Evolutionary conservation across 1,139 yeast species (phyloP).

Genomic region (Tardiomyces blankii): DNA sequence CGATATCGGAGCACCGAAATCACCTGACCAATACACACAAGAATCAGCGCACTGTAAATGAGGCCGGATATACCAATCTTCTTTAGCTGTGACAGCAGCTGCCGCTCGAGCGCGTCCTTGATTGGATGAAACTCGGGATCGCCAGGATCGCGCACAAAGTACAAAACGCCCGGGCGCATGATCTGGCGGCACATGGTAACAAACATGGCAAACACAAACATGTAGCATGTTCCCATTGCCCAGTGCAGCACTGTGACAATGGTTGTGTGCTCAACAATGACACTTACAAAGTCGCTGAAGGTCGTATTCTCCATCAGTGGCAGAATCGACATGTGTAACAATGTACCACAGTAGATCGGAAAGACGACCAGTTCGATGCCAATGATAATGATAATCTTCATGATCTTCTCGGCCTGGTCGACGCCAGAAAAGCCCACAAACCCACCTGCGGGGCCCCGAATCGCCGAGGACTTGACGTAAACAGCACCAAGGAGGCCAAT

Average conservation of each 20-base stretch:
- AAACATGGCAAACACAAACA: constrained; percentile 78
- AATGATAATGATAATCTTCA: constrained; percentile 67
- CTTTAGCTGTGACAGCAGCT: constrained; percentile 59
- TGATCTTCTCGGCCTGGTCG: constrained; percentile 36
- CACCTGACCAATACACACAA: constrained; percentile 64
- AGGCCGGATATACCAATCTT: constrained; percentile 66
- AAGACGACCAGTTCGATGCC: constrained; percentile 71
- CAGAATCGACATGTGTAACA: constrained; percentile 53
- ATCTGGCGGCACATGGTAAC: constrained; percentile 76
- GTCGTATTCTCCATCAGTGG: constrained; percentile 22
- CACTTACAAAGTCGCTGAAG: neutral
- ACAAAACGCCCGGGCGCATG: constrained; percentile 80
- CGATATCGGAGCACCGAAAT: constrained; percentile 41
- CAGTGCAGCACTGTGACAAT: constrained; percentile 37
- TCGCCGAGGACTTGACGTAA: constrained; percentile 10
- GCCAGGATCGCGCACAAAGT: constrained; percentile 87
- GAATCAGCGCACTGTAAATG: constrained; percentile 64
- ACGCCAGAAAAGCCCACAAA: neutral
- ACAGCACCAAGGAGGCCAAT: constrained; percentile 6
- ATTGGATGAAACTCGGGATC: constrained; percentile 86
- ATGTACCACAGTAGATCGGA: constrained; percentile 78
- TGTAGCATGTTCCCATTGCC: constrained; percentile 72
- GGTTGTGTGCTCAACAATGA: constrained; percentile 13
- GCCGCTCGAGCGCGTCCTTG: constrained; percentile 76
- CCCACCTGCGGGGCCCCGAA: neutral